Evolutionary conservation across 176 grass and related monocot genomes (phyloP).

Genomic region (Cenchrus purpureus): DNA sequence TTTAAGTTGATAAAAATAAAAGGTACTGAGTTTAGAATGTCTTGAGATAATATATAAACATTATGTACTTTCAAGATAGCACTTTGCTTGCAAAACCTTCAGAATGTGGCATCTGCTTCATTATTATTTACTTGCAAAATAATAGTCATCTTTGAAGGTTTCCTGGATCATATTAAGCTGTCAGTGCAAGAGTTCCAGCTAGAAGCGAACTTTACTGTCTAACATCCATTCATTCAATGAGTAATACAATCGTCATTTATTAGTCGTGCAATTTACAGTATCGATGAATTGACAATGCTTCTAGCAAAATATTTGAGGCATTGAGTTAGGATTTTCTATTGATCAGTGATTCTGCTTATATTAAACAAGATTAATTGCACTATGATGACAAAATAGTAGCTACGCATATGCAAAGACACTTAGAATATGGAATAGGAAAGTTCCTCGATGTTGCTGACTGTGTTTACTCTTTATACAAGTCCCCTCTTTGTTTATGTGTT

Average conservation of each 20-base stretch:
- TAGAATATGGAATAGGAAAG: neutral
- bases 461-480: neutral
- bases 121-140: conserved; percentile 1
- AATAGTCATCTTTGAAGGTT: neutral
- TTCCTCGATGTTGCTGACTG: neutral
- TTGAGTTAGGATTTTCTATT: neutral
- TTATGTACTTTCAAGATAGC: neutral
- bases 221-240: neutral
- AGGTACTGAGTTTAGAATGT: neutral
- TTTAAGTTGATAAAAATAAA: neutral
- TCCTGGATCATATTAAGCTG: neutral
- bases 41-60: neutral
- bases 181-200: neutral
- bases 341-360: neutral
- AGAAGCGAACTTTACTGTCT: neutral
- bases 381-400: neutral
- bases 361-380: neutral
- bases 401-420: neutral
- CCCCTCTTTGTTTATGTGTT: neutral
- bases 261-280: neutral
- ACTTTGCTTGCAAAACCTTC: neutral
- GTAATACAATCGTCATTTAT: neutral
- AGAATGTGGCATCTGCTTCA: neutral
- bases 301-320: neutral
- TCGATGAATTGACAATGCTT: neutral